Percentiles rank a stretch among this genome's conserved stretches.
These are phyloP conservation scores for Phoenix roebelenii DNA, from an alignment of 176 grass and related monocot species.

Conservation along the genomic window DNA sequence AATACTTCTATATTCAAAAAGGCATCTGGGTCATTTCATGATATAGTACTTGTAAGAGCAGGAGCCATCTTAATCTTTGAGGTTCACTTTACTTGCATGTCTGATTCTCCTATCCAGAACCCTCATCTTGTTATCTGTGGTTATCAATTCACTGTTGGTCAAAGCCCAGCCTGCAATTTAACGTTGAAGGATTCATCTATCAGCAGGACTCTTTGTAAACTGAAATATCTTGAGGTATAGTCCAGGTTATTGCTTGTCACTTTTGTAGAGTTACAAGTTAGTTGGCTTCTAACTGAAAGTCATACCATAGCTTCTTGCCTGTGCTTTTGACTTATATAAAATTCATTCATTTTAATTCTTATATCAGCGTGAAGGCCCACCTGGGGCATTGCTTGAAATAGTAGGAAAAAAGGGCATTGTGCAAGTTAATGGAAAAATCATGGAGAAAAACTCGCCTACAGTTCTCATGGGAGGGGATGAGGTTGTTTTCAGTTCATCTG, in stretches of 20 bases:
- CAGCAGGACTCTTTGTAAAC: conserved; percentile 83
- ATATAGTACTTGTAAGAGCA: too few relatives aligned
- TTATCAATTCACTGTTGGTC: conserved; percentile 65
- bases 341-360: not conserved
- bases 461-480: conserved; percentile 85
- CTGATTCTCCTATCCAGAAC: conserved; percentile 36
- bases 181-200: conserved; percentile 66
- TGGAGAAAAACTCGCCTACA: conserved; percentile 40
- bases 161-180: conserved; percentile 60
- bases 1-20: too few relatives aligned
- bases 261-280: not conserved
- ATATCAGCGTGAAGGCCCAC: conserved; percentile 27
- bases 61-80: not conserved
- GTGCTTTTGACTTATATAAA: too few relatives aligned
- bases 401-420: conserved; percentile 72
- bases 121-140: conserved; percentile 61
- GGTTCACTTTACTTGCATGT: conserved; percentile 18
- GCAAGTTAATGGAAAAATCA: conserved; percentile 62
- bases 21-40: too few relatives aligned
- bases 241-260: conserved; percentile 14
- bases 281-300: too few relatives aligned
- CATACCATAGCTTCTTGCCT: too few relatives aligned
- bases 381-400: conserved; percentile 62
- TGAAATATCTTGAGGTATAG: conserved; percentile 54
- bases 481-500: conserved; percentile 58